Base-by-base conservation (phyloP, 768 basidiomycete genomes). In the Mrakia gelida region DNA sequence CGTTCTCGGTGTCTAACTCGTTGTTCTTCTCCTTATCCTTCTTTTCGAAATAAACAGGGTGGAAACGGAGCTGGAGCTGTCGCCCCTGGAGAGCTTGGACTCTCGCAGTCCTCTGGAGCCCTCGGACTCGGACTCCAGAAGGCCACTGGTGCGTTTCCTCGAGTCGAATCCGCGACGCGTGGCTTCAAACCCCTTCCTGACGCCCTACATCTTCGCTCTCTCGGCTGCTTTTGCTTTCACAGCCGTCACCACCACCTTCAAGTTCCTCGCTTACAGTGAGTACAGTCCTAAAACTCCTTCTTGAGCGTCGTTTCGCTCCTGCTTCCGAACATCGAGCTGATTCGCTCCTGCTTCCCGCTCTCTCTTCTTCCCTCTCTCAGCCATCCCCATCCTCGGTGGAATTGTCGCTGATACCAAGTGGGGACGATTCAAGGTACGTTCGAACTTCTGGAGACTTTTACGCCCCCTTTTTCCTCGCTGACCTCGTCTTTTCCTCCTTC, bases 381-480 rank as follows among this genome's bases (percentile, higher is more conserved):
- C 28, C 16, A 73, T 73, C 56, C 72, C 72, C 16, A 81, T 83
- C 73, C 41, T 80, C 7, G 84, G 84, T 72, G 83, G 81, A 59
- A 83, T 84, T 78, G 52, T 84, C 62, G 81, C 84, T 28, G 84
- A 84, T 79, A 83, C 82, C 68, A 83, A 82, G 71, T 84, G 83
- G 83, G 73, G 77, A 23, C n/a, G 54, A 32, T 78, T 67, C 72
- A 73, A 74, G 59, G 59, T 59, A 59, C 26, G 59, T n/a, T 28
- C 3, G 15, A 16, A 52, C 49, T 16, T 13, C 7, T 18, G 2
- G 16, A 21, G 18, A 52, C 49, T 7, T 52, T 3, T 52, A 10
- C 45, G 45, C 45, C 11, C 15, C 45, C 5, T 15, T 15, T 43
- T 11, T 49, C 45, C 8, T 10, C 45, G 49, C 18, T 21, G 49